Evolutionary conservation across 768 basidiomycete species (phyloP).

Genomic region (Lanmaoa rubissima): DNA sequence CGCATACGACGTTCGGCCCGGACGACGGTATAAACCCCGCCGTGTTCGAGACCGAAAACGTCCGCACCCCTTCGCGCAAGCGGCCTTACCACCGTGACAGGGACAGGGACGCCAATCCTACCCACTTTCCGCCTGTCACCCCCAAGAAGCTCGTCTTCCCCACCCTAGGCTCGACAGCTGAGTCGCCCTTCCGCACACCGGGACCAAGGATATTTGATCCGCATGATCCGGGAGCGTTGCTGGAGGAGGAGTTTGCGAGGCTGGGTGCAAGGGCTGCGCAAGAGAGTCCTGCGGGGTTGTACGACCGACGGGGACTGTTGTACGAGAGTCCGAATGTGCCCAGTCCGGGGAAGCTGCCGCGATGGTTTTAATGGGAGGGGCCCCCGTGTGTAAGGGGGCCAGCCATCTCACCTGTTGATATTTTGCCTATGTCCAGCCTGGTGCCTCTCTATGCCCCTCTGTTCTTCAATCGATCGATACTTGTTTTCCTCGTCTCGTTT

Average conservation of each 20-base stretch:
- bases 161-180: slow-evolving; percentile 24
- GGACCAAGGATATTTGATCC: slow-evolving; percentile 59
- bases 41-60: slow-evolving; percentile 35
- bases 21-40: slow-evolving; percentile 37
- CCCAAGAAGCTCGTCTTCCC: slow-evolving; percentile 43
- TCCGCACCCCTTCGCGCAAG: slow-evolving; percentile 47
- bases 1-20: slow-evolving; percentile 30
- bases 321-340: slow-evolving; percentile 72
- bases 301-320: slow-evolving; percentile 56
- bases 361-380: slow-evolving; percentile 46
- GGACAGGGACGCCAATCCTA: slow-evolving; percentile 19
- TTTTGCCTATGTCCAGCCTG: background rate
- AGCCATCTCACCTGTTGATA: background rate
- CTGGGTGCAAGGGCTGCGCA: slow-evolving; percentile 41
- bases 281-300: slow-evolving; percentile 68
- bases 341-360: slow-evolving; percentile 53
- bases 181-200: slow-evolving; percentile 51
- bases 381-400: background rate
- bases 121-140: slow-evolving; percentile 38
- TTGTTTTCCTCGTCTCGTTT: slow-evolving; percentile 8
- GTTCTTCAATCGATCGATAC: background rate
- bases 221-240: slow-evolving; percentile 61
- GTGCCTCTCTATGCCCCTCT: background rate
- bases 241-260: slow-evolving; percentile 72
- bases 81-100: slow-evolving; percentile 32